phyloP scores from a whole-genome alignment of 306 rosid genomes.

The Begonia peltatifolia region DNA sequence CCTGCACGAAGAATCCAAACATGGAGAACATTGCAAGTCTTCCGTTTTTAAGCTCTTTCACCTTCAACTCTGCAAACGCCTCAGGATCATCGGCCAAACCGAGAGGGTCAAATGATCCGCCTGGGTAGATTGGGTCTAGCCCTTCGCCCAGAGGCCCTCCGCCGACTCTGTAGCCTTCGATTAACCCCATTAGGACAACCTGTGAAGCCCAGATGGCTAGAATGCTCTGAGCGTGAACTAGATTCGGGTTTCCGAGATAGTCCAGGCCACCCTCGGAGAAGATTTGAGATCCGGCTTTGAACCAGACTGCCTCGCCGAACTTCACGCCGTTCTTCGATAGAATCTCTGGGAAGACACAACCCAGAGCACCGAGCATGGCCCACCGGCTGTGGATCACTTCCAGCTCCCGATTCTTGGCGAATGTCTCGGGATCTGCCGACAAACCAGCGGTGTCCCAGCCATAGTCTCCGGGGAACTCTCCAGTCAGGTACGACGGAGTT shows the following conservation, averaged over 20 bases:
- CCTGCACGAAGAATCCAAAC: conserved; percentile 52
- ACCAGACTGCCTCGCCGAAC: conserved; percentile 27
- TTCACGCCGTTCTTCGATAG: conserved; percentile 31
- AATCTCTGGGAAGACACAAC: too few species aligned
- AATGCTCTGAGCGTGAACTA: conserved; percentile 33
- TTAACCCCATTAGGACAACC: conserved; percentile 83
- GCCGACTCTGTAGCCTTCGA: conserved; percentile 77
- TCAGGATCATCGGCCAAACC: conserved; percentile 41
- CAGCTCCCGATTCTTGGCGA: conserved; percentile 47
- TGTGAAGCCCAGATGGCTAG: conserved; percentile 60
- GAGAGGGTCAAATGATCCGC: conserved; percentile 10
- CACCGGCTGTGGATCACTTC: conserved; percentile 11
- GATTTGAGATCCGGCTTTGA: too few species aligned
- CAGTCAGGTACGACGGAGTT: conserved; percentile 47
- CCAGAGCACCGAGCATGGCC: too few species aligned
- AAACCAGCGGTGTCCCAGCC: too few species aligned
- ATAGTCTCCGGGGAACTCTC: too few species aligned
- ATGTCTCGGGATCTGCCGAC: conserved; percentile 78
- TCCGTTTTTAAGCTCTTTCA: too few species aligned
- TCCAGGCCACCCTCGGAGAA: conserved; percentile 15
- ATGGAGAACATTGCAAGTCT: conserved; percentile 13
- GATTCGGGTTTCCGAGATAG: conserved; percentile 43
- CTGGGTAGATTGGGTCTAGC: conserved; percentile 34
- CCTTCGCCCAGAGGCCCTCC: conserved; percentile 94
- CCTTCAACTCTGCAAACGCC: too few species aligned